Conservation (phyloP, 768 basidiomycete genomes). For the Mycena maculata region DNA sequence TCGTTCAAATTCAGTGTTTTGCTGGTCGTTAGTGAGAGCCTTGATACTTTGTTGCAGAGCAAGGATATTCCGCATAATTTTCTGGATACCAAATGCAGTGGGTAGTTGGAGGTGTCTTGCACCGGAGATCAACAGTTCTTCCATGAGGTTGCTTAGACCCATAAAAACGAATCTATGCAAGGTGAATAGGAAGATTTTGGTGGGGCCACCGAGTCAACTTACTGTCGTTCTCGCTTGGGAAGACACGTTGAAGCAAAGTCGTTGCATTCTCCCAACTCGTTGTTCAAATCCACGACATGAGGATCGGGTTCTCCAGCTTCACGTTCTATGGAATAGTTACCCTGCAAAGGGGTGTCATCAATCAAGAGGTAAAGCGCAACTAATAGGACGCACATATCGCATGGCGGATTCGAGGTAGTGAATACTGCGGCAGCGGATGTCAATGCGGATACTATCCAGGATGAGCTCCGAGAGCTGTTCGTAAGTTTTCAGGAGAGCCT, state of each 20-base stretch:
- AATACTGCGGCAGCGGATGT: slow-evolving; percentile 86
- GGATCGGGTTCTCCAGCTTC: slow-evolving; percentile 94
- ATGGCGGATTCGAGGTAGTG: slow-evolving; percentile 86
- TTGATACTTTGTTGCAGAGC: slow-evolving; percentile 93
- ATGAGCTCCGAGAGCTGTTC: slow-evolving; percentile 90
- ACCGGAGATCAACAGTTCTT: slow-evolving; percentile 81
- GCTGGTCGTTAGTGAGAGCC: slow-evolving; percentile 70
- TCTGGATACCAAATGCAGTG: slow-evolving; percentile 83
- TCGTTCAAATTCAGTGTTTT: slow-evolving; percentile 76
- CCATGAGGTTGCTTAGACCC: slow-evolving; percentile 87
- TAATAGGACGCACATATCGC: slow-evolving; percentile 67
- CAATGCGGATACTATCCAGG: slow-evolving; percentile 87
- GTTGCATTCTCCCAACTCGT: slow-evolving; percentile 80
- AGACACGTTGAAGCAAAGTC: slow-evolving; percentile 74
- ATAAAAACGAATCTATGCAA: slow-evolving; percentile 82
- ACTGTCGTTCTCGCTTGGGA: slow-evolving; percentile 76
- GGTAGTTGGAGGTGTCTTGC: slow-evolving; percentile 76
- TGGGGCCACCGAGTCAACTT: slow-evolving; percentile 40
- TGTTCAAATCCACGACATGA: slow-evolving; percentile 87
- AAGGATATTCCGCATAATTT: slow-evolving; percentile 89
- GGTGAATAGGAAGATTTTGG: slow-evolving; percentile 23
- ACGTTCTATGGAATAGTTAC: slow-evolving; percentile 83
- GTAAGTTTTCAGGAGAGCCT: slow-evolving; percentile 90
- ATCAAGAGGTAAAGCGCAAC: slow-evolving; percentile 22
- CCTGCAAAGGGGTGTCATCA: slow-evolving; percentile 58